phyloP scores from a whole-genome alignment of 305 asterid species.

The Fraxinus sp. region DNA sequence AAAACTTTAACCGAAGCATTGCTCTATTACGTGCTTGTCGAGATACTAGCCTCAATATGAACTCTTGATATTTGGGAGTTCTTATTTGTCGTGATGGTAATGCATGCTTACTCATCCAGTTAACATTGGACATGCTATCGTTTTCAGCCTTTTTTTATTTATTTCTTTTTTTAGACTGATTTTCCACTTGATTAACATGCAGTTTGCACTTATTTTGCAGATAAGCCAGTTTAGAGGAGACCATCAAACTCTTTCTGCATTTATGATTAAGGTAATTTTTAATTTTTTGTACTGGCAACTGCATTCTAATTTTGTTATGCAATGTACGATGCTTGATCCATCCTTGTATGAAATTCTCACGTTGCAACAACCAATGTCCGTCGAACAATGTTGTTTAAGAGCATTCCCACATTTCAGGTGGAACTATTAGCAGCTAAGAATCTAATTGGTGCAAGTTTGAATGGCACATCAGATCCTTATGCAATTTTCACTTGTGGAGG shows the following conservation, averaged over 20 bases:
- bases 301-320: slow-evolving; percentile 15
- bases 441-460: slow-evolving; percentile 77
- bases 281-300: neutral
- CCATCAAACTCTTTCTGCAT: slow-evolving; percentile 44
- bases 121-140: slow-evolving; percentile 1
- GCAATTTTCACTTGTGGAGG: slow-evolving; percentile 83
- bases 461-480: slow-evolving; percentile 94
- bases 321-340: slow-evolving; percentile 11
- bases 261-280: slow-evolving; percentile 62
- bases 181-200: slow-evolving; percentile 49
- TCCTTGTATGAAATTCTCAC: neutral
- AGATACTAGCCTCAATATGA: neutral
- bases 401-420: slow-evolving; percentile 52
- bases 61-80: slow-evolving; percentile 9
- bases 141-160: neutral
- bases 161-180: slow-evolving; percentile 38
- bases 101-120: neutral
- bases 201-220: slow-evolving; percentile 89
- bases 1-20: neutral
- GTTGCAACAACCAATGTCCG: neutral
- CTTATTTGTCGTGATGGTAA: neutral
- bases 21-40: neutral
- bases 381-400: neutral
- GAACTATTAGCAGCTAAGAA: slow-evolving; percentile 93
- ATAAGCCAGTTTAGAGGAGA: slow-evolving; percentile 52